phyloP scores from a whole-genome alignment of 805 yeast genomes.

The Komagataella pseudopastoris region DNA sequence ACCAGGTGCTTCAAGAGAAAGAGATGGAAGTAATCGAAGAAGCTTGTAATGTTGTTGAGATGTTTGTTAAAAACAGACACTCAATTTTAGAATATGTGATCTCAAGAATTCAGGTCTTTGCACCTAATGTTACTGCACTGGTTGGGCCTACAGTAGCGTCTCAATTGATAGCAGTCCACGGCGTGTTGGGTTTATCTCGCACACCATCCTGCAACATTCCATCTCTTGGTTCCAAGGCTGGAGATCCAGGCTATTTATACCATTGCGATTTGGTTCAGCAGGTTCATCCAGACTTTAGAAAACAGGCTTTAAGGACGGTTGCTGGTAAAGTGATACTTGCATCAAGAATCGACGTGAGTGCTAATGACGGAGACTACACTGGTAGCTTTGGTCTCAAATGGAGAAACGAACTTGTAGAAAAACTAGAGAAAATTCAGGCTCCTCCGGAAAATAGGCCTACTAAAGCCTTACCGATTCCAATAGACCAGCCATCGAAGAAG shows the following conservation, averaged over 20 bases:
- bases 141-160: slow-evolving; percentile 66
- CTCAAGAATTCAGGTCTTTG: slow-evolving; percentile 38
- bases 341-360: slow-evolving; percentile 53
- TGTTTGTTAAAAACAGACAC: slow-evolving; percentile 27
- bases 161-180: slow-evolving; percentile 60
- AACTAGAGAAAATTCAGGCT: slow-evolving; percentile 56
- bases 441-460: slow-evolving; percentile 68
- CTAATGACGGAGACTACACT: no score
- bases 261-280: slow-evolving; percentile 43
- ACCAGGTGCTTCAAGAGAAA: slow-evolving; percentile 8
- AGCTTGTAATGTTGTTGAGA: slow-evolving; percentile 33
- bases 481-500: slow-evolving; percentile 63
- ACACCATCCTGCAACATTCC: slow-evolving; percentile 81
- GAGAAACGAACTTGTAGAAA: slow-evolving; percentile 43
- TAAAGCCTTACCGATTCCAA: slow-evolving; percentile 60
- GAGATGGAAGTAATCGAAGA: slow-evolving; percentile 24
- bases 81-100: slow-evolving; percentile 43
- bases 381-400: slow-evolving; percentile 47
- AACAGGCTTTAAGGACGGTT: slow-evolving; percentile 63
- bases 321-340: slow-evolving; percentile 75
- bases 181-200: slow-evolving; percentile 46
- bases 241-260: slow-evolving; percentile 62
- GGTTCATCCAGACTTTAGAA: slow-evolving; percentile 43
- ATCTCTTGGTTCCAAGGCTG: slow-evolving; percentile 50
- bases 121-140: slow-evolving; percentile 70